phyloP scores from a whole-genome alignment of 495 filamentous ascomycete genomes.

The Entonaema liquescens region DNA sequence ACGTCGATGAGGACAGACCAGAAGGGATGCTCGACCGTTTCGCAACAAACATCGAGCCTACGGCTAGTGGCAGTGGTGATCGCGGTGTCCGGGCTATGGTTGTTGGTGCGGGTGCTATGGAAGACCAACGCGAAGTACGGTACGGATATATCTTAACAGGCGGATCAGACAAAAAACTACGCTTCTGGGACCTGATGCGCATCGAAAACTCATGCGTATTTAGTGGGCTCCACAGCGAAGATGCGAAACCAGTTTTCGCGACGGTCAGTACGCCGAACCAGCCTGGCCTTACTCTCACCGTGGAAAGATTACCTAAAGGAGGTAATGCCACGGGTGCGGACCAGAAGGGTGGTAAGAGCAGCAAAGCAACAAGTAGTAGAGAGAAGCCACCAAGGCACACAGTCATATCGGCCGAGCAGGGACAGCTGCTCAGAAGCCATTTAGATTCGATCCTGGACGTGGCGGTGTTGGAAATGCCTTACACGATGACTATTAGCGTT shows the following conservation, averaged over 20 bases:
- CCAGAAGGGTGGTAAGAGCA: conserved; percentile 48
- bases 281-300: conserved; percentile 74
- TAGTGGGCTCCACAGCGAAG: conserved; percentile 78
- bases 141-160: conserved; percentile 82
- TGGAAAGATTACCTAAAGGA: conserved; percentile 69
- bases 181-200: conserved; percentile 87
- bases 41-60: conserved; percentile 72
- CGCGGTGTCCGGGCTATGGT: conserved; percentile 69
- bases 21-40: conserved; percentile 92
- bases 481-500: conserved; percentile 89
- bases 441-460: conserved; percentile 90
- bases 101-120: conserved; percentile 60
- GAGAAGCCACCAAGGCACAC: conserved; percentile 73
- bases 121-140: conserved; percentile 67
- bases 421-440: conserved; percentile 84
- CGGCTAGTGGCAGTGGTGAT: conserved; percentile 57
- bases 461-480: conserved; percentile 84
- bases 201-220: conserved; percentile 79
- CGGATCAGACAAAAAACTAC: conserved; percentile 87
- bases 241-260: conserved; percentile 72
- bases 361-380: conserved; percentile 46
- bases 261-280: conserved; percentile 63
- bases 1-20: conserved; percentile 86
- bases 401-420: conserved; percentile 89
- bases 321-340: conserved; percentile 48